Conservation (phyloP, 2,329 filamentous ascomycete species). For the Aureobasidium namibiae region DNA sequence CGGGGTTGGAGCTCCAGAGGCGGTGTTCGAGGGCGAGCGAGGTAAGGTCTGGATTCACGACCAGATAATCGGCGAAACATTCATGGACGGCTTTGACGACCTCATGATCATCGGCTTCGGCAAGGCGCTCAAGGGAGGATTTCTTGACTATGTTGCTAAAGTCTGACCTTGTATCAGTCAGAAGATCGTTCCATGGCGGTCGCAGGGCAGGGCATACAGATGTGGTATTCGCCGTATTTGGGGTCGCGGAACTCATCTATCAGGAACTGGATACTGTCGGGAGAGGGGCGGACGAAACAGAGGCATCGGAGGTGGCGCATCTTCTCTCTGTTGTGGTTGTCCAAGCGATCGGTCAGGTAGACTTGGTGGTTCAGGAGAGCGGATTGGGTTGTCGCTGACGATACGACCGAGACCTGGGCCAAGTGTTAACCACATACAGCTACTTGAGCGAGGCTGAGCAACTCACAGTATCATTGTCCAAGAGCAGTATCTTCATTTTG, state of each 20-base stretch:
- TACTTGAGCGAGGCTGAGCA: background rate
- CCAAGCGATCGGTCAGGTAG: slow-evolving; percentile 92
- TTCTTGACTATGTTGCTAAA: slow-evolving; percentile 98
- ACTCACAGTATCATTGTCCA: slow-evolving; percentile 82
- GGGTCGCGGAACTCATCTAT: slow-evolving; percentile 94
- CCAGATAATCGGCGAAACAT: slow-evolving; percentile 91
- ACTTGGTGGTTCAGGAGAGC: slow-evolving; percentile 92
- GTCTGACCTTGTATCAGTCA: slow-evolving; percentile 40
- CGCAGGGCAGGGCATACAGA: slow-evolving; percentile 45
- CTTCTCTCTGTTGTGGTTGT: slow-evolving; percentile 84
- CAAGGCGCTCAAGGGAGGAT: slow-evolving; percentile 84
- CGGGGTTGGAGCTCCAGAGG: slow-evolving; percentile 73
- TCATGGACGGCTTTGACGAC: slow-evolving; percentile 91
- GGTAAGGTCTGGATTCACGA: slow-evolving; percentile 91
- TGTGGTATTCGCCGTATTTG: slow-evolving; percentile 93
- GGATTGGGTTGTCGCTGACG: slow-evolving; percentile 91
- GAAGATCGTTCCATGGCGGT: slow-evolving; percentile 16
- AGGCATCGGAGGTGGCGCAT: slow-evolving; percentile 95
- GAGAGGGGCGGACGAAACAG: slow-evolving; percentile 84
- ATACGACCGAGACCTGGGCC: slow-evolving; percentile 71
- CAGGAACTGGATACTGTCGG: slow-evolving; percentile 84
- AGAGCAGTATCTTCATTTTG: slow-evolving; percentile 96
- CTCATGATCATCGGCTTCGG: slow-evolving; percentile 95
- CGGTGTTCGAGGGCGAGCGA: slow-evolving; percentile 67
- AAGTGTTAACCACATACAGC: slow-evolving; percentile 16